Evolutionary conservation across 78 protist genomes (phyloP).

Genomic region (Dictyostelium purpureum): DNA sequence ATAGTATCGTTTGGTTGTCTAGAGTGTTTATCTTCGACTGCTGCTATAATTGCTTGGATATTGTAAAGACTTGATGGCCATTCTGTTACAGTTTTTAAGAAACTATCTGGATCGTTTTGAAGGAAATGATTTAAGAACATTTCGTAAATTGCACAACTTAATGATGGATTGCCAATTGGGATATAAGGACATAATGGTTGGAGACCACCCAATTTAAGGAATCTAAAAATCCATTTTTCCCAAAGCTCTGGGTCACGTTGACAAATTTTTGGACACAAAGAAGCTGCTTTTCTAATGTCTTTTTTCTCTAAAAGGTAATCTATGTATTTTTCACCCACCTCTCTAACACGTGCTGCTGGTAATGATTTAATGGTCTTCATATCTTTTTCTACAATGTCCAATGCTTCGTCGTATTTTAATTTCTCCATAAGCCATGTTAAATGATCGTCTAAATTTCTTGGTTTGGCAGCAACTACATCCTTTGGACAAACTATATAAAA

Average conservation of each 20-base stretch:
- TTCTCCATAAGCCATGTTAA: constrained; percentile 88
- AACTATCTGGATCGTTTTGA: constrained; percentile 27
- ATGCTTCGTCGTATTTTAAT: constrained; percentile 83
- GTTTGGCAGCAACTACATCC: constrained; percentile 90
- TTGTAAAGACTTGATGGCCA: constrained; percentile 88
- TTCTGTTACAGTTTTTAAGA: constrained; percentile 44
- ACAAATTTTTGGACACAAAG: constrained; percentile 59
- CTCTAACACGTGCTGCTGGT: constrained; percentile 23
- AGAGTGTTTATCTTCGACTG: constrained; percentile 37
- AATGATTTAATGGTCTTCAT: background rate
- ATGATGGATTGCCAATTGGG: constrained; percentile 77
- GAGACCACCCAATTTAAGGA: constrained; percentile 43
- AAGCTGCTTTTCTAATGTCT: constrained; percentile 82
- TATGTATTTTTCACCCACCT: constrained; percentile 88
- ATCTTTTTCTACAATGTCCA: constrained; percentile 69
- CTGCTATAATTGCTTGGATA: constrained; percentile 43
- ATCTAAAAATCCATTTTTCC: constrained; percentile 83
- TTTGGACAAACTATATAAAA: constrained; percentile 90
- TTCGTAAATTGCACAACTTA: constrained; percentile 79
- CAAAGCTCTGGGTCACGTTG: constrained; percentile 69
- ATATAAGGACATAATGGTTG: constrained; percentile 80
- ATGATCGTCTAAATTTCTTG: constrained; percentile 91
- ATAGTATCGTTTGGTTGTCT: constrained; percentile 48
- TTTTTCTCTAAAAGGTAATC: constrained; percentile 53
- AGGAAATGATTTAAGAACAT: constrained; percentile 76